Base-by-base conservation (phyloP, 495 filamentous ascomycete genomes). In the Xylaria longipes region DNA sequence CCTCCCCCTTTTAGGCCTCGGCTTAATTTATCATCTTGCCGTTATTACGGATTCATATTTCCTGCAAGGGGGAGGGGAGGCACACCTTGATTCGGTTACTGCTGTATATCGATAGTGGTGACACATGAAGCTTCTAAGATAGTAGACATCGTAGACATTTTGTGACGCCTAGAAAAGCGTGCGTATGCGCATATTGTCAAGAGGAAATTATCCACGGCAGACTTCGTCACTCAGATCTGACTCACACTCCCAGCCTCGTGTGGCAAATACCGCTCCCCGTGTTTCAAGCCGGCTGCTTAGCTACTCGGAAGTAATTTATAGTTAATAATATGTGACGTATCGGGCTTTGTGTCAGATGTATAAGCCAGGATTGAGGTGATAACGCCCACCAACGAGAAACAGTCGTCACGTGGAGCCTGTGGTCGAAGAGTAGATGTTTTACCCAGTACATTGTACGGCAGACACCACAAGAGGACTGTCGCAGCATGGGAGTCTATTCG, bases 251-350 rank as follows among this genome's bases (percentile, higher is more conserved):
- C 17, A 48, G 27, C 39, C 17, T 65, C 35, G 12, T 48, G 25
- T 48, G 27, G 25, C 41, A 65, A 31, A 46, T 46, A 31, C 5
- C 3, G 27, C n/a, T 27, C 15, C 12, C 37, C 22, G n/a, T 39
- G 37, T 43, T 41, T 6, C 8, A 27, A 43, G 37, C 37, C 37
- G 20, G n/a, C 20, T n/a, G 41, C 41, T 43, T 43, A 43, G 22
- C 62, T 20, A 46, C 41, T 27, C 29, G 17, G n/a, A 43, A 54
- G 33, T 56, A 56, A 54, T 43, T 27, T 56, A 25, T 54, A 67
- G 25, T 35, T 25, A 39, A 15, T 37, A 22, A 31, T 29, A 33
- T 67, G 33, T 29, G 46, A 67, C 46, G 46, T 43, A 29, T 29
- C 29, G 22, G 20, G 15, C 4, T 56, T 39, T 27, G 33, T n/a